Conservation (phyloP, 2,329 filamentous ascomycete genomes). For the Biscogniauxia mediterranea region DNA sequence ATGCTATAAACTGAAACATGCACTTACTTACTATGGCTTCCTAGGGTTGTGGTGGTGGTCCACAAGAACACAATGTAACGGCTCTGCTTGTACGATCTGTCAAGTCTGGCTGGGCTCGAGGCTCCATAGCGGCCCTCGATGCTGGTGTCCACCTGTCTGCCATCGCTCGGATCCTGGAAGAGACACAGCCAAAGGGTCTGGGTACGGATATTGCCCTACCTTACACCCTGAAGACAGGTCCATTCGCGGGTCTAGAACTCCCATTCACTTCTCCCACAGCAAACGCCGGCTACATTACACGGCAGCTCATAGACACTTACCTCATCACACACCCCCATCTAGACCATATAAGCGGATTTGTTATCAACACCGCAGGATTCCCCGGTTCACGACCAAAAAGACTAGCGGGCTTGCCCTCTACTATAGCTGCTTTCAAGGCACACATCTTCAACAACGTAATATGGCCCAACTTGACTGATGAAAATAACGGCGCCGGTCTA, state of each 20-base stretch:
- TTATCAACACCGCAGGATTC: slow-evolving; percentile 88
- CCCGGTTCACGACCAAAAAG: slow-evolving; percentile 80
- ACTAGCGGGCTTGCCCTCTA: slow-evolving; percentile 79
- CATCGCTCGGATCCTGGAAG: slow-evolving; percentile 75
- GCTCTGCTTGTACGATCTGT: slow-evolving; percentile 84
- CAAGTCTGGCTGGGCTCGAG: slow-evolving; percentile 73
- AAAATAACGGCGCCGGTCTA: slow-evolving; percentile 89
- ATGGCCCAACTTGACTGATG: slow-evolving; percentile 95
- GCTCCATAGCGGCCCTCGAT: slow-evolving; percentile 88
- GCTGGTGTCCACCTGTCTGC: slow-evolving; percentile 85
- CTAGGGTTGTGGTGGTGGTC: slow-evolving; percentile 86
- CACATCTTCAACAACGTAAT: slow-evolving; percentile 98
- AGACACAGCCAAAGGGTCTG: slow-evolving; percentile 42
- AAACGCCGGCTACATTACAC: slow-evolving; percentile 79
- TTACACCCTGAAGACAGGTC: slow-evolving; percentile 62
- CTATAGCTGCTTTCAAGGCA: slow-evolving; percentile 86
- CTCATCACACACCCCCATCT: slow-evolving; percentile 97
- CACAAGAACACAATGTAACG: slow-evolving; percentile 84
- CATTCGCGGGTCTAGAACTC: slow-evolving; percentile 77
- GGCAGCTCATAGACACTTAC: slow-evolving; percentile 79
- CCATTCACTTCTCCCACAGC: slow-evolving; percentile 64
- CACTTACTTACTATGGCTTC: neutral
- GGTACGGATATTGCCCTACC: slow-evolving; percentile 41
- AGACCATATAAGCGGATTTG: slow-evolving; percentile 88
- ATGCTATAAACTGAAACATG: slow-evolving; percentile 7